Percentiles rank a stretch among this genome's conserved stretches.
phyloP scores from a whole-genome alignment of 108 stramenopile genomes.

The Pseudonitzschia delicatissima region DNA sequence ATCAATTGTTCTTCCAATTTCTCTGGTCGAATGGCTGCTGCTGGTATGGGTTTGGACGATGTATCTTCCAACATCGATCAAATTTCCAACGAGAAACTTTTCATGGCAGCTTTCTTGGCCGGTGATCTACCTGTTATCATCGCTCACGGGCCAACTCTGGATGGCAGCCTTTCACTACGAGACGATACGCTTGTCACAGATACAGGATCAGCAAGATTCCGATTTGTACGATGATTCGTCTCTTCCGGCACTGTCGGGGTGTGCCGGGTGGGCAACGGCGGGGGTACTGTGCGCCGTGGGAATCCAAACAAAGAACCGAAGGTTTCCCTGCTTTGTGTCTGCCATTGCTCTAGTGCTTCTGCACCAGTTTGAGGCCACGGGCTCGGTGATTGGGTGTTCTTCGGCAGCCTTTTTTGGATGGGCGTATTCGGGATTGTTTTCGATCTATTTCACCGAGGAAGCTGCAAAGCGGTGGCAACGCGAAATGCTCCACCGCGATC shows the following conservation, averaged over 20 bases:
- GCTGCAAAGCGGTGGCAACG: neutral
- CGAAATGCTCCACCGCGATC: neutral
- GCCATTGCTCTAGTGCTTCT: conserved; percentile 29
- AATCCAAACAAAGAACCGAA: conserved; percentile 18
- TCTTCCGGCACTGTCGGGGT: conserved; percentile 20
- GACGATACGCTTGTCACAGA: neutral
- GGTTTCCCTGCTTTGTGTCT: conserved; percentile 31
- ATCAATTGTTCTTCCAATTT: conserved; percentile 18
- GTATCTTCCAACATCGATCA: neutral
- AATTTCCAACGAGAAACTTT: neutral
- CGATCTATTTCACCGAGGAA: too few relatives aligned
- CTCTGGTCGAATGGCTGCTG: conserved; percentile 25
- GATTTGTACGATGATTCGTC: neutral
- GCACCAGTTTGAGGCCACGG: conserved; percentile 20
- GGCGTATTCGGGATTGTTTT: conserved; percentile 14
- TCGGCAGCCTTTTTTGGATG: conserved; percentile 35
- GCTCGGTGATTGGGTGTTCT: conserved; percentile 26
- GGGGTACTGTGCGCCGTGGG: conserved; percentile 44
- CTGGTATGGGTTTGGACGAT: conserved; percentile 26
- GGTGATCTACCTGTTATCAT: conserved; percentile 16
- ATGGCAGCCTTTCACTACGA: conserved; percentile 27
- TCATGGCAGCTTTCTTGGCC: conserved; percentile 26
- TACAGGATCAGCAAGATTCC: neutral
- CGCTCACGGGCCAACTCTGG: conserved; percentile 41
- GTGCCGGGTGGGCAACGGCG: conserved; percentile 38